Base-by-base conservation (phyloP, 306 rosid species). In the Prunus campanulata region DNA sequence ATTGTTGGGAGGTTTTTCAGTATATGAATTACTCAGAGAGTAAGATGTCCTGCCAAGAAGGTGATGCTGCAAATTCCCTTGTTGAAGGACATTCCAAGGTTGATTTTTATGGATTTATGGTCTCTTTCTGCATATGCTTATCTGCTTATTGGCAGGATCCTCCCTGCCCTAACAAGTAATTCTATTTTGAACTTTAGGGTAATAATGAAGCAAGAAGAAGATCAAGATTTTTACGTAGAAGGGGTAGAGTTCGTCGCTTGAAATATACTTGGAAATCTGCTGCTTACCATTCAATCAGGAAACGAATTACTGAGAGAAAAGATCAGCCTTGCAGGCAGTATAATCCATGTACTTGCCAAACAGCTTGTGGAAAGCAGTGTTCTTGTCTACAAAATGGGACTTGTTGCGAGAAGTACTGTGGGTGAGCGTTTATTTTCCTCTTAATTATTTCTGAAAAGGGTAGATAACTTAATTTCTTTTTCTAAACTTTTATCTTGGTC, bases 241-340 rank as follows among this genome's bases (percentile, higher is more conserved):
- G 91, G 81, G 99, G 99, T 72, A 92, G 93, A 83, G 99, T 96
- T 71, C 99, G 99, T 68, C 98, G 99, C 64, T 84, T 96, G 79
- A 95, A 95, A 85, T 95, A 95, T 85, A 92, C 96, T 48, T 95
- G 97, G 98, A 95, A 95, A 79, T 89, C 98, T 73, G 97, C 98
- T 60, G 98, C 98, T 48, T 95, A 92, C 79, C 98, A 95, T 89
- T 95, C 98, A 50, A 88, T 95, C 68, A 83, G 98, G 83, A 95
- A 95, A 85, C 91, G 98, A 75, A 95, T 95, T 78, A 92, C 97
- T 15, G 98, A 95, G 74, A 92, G 90, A 78, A 95, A 95, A 82
- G 97, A 95, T 80, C 98, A 95, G 81, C 98, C 98, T 44, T 95
- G 97, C 85, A 88, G 98, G 77, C 97, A 95, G 90, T 95, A 90